phyloP scores from a whole-genome alignment of 1,284 basidiomycete genomes.

The Malassezia psittaci region DNA sequence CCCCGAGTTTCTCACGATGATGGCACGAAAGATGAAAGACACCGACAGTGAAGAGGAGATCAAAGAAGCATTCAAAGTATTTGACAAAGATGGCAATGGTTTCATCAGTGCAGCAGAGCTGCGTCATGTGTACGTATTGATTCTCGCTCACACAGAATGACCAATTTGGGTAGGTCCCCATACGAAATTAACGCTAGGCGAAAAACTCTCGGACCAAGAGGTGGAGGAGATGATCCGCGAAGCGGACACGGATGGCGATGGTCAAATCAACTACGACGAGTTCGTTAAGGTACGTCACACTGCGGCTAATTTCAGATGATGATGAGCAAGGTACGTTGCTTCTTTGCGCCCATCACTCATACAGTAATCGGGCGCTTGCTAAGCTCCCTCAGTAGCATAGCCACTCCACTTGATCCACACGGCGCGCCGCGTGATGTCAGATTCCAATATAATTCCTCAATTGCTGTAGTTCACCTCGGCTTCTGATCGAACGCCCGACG shows the following conservation, averaged over 20 bases:
- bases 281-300: slow-evolving; percentile 51
- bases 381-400: too few species aligned
- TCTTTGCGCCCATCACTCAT: not conserved
- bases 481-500: not conserved
- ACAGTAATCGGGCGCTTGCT: too few species aligned
- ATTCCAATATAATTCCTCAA: too few species aligned
- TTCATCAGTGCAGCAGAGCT: slow-evolving; percentile 61
- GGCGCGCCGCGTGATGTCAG: too few species aligned
- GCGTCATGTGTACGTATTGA: slow-evolving; percentile 40
- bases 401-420: too few species aligned
- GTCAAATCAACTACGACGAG: slow-evolving; percentile 61
- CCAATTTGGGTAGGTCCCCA: slow-evolving; percentile 30
- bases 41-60: slow-evolving; percentile 68
- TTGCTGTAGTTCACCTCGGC: not conserved
- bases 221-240: slow-evolving; percentile 98
- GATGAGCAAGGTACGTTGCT: slow-evolving; percentile 33
- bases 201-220: slow-evolving; percentile 83
- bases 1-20: slow-evolving; percentile 82
- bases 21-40: slow-evolving; percentile 91
- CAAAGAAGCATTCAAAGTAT: slow-evolving; percentile 60
- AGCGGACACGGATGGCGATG: slow-evolving; percentile 89
- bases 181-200: slow-evolving; percentile 46
- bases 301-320: slow-evolving; percentile 29
- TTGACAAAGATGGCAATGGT: slow-evolving; percentile 60
- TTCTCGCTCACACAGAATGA: slow-evolving; percentile 29